Conservation (phyloP, 2,329 filamentous ascomycete genomes). For the Xylariaceae sp. region DNA sequence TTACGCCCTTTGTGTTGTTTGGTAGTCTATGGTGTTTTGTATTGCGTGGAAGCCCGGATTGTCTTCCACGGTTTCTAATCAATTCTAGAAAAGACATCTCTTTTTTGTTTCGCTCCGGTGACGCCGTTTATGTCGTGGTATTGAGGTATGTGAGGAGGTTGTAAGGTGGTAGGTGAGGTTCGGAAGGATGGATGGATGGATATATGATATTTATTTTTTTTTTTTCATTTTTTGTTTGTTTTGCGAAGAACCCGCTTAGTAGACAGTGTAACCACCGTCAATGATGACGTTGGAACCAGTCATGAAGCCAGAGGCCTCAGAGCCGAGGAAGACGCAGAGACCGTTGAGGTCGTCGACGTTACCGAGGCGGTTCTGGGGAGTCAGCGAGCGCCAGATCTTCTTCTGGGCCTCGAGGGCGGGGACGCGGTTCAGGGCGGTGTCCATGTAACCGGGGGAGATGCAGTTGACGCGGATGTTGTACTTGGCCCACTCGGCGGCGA, state of each 20-base stretch:
- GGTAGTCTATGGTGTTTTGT: too few species aligned
- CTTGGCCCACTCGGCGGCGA: constrained; percentile 81
- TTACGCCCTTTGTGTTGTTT: too few species aligned
- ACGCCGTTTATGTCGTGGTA: too few species aligned
- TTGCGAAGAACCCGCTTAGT: constrained; percentile 35
- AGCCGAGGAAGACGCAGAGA: constrained; percentile 69
- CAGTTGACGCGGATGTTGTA: constrained; percentile 77
- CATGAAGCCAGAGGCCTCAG: constrained; percentile 69
- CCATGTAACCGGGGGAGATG: constrained; percentile 82
- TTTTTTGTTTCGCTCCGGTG: too few species aligned
- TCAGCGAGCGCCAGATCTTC: constrained; percentile 71
- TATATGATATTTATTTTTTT: neutral
- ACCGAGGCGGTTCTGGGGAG: constrained; percentile 68
- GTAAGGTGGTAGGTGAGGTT: neutral
- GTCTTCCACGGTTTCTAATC: too few species aligned
- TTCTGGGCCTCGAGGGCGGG: constrained; percentile 74
- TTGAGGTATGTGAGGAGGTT: too few species aligned
- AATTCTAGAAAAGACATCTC: too few species aligned
- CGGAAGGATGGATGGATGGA: neutral
- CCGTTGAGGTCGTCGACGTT: constrained; percentile 72
- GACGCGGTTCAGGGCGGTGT: constrained; percentile 74
- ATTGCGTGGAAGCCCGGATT: too few species aligned
- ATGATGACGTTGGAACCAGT: constrained; percentile 69
- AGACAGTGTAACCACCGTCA: constrained; percentile 64
- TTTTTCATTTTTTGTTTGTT: neutral